Percentiles rank a stretch among this genome's conserved stretches.
Evolutionary conservation across 768 basidiomycete genomes (phyloP).

Genomic region (Termitomyces eurrhizus): DNA sequence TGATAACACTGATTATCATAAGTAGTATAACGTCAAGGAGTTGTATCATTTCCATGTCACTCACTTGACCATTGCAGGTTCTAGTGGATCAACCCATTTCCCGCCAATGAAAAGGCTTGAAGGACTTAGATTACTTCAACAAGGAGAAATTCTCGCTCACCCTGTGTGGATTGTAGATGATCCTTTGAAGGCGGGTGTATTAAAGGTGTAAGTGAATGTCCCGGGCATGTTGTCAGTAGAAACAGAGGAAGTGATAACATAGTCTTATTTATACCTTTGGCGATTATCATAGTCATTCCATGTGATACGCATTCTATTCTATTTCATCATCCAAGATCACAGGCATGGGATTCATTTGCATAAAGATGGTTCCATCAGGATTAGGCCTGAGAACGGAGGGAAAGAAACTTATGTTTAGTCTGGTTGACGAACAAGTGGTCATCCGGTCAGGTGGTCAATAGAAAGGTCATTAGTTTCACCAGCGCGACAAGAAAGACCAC

Average conservation of each 20-base stretch:
- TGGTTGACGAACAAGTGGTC: too few species aligned
- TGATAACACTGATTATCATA: conserved; percentile 11
- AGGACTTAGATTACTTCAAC: not conserved
- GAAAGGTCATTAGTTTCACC: too few species aligned
- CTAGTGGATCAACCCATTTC: conserved; percentile 50
- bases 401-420: not conserved
- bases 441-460: too few species aligned
- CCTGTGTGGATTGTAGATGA: conserved; percentile 55
- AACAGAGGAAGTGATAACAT: not conserved
- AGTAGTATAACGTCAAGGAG: not conserved
- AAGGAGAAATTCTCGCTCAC: conserved; percentile 4
- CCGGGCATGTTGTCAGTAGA: conserved; percentile 26
- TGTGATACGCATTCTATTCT: too few species aligned
- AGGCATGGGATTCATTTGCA: not conserved
- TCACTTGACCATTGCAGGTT: conserved; percentile 53
- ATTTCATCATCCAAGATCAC: not conserved
- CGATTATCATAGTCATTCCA: not conserved
- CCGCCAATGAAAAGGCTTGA: conserved; percentile 54
- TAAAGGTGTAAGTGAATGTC: conserved; percentile 43
- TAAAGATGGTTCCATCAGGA: not conserved
- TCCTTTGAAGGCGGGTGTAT: conserved; percentile 54
- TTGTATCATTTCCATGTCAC: conserved; percentile 15
- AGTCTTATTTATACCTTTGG: not conserved
- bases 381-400: not conserved
- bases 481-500: too few species aligned